phyloP scores from a whole-genome alignment of 2,329 filamentous ascomycete genomes.

The Elsinoe perseae region DNA sequence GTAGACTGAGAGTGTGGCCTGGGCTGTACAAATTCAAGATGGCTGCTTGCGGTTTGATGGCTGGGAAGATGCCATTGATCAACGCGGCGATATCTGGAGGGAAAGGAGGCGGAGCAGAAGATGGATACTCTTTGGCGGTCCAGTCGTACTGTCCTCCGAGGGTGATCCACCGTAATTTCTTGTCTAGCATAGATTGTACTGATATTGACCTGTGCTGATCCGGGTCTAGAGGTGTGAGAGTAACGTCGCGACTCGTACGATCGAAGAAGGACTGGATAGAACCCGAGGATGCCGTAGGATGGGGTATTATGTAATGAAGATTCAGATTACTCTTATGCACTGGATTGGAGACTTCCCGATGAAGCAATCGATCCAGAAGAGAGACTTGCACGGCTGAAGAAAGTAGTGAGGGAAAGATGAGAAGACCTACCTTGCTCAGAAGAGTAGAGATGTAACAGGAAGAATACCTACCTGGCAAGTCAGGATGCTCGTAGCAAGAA shows the following conservation, averaged over 20 bases:
- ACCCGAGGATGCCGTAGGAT: conserved; percentile 37
- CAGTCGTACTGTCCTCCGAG: conserved; percentile 95
- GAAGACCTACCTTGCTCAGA: conserved; percentile 50
- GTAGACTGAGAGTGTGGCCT: conserved; percentile 83
- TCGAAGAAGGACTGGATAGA: conserved; percentile 51
- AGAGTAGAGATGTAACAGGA: not conserved
- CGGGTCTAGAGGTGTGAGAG: conserved; percentile 57
- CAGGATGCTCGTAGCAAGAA: conserved; percentile 49
- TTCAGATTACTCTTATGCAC: conserved; percentile 84
- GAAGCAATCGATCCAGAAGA: conserved; percentile 66
- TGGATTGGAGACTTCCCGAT: conserved; percentile 66
- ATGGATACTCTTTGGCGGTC: conserved; percentile 77
- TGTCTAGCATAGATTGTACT: conserved; percentile 61
- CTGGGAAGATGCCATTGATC: conserved; percentile 63
- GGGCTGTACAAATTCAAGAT: conserved; percentile 92
- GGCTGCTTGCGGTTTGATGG: conserved; percentile 74
- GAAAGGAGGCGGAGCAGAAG: conserved; percentile 59
- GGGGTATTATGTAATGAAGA: conserved; percentile 66
- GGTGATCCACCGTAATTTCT: conserved; percentile 86
- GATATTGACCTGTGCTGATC: conserved; percentile 66
- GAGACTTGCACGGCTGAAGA: conserved; percentile 59
- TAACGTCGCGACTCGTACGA: conserved; percentile 20
- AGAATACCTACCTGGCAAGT: conserved; percentile 57
- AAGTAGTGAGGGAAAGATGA: conserved; percentile 67
- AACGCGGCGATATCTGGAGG: conserved; percentile 64